These are phyloP conservation scores for Flaveria brownii DNA, from an alignment of 129 eudicot species.

Conservation along the genomic window DNA sequence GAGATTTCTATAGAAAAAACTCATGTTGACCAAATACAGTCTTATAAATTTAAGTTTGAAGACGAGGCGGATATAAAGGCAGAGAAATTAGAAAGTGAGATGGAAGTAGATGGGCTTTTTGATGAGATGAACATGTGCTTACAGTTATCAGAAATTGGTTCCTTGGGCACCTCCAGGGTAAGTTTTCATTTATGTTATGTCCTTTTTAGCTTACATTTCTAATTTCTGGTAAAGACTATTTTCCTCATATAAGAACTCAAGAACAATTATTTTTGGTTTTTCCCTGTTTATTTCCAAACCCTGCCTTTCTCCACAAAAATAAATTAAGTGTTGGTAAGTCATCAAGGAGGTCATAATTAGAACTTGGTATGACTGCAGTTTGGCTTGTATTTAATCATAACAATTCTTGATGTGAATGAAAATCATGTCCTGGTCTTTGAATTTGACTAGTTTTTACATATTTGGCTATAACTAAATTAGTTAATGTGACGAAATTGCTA, in stretches of 20 bases:
- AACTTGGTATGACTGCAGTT: background rate
- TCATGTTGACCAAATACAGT: constrained; percentile 16
- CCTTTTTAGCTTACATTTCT: background rate
- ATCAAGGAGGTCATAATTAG: constrained; percentile 8
- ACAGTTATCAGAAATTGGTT: constrained; percentile 35
- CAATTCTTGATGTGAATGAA: background rate
- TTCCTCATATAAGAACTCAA: background rate
- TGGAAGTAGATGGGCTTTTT: constrained; percentile 48
- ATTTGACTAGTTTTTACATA: background rate
- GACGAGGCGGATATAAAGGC: constrained; percentile 29
- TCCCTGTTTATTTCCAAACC: background rate
- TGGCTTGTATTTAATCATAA: background rate
- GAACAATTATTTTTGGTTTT: background rate
- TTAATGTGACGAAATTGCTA: too few species aligned
- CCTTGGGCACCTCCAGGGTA: constrained; percentile 35
- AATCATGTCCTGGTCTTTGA: background rate
- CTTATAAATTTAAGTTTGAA: constrained; percentile 49
- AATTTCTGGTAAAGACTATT: background rate
- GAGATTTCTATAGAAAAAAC: constrained; percentile 10
- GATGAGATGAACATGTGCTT: constrained; percentile 44
- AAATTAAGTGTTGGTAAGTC: background rate
- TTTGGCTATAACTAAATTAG: background rate
- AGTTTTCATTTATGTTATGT: constrained; percentile 15
- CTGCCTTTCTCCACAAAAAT: background rate
- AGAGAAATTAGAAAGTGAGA: constrained; percentile 40